phyloP scores from a whole-genome alignment of 2,329 filamentous ascomycete genomes.

The Diaporthe sp. region DNA sequence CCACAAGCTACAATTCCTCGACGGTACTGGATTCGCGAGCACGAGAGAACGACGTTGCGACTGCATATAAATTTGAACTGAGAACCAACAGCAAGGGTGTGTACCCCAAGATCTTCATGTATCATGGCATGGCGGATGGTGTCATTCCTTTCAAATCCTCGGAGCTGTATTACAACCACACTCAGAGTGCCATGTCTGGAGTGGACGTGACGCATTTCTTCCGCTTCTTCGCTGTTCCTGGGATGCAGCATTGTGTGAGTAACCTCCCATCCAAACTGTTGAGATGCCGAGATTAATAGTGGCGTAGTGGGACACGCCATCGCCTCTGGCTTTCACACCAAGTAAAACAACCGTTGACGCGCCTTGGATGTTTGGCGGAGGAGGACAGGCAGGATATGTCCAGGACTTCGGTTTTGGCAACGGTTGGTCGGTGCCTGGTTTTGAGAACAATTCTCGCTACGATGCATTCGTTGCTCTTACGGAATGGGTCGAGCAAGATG shows the following conservation, averaged over 20 bases:
- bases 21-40: slow-evolving; percentile 24
- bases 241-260: slow-evolving; percentile 56
- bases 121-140: slow-evolving; percentile 59
- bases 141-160: slow-evolving; percentile 54
- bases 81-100: slow-evolving; percentile 56
- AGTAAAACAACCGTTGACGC: slow-evolving; percentile 43
- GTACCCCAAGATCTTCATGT: slow-evolving; percentile 57
- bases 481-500: slow-evolving; percentile 42
- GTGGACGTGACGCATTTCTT: slow-evolving; percentile 55
- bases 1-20: slow-evolving; percentile 47
- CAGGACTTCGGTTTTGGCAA: slow-evolving; percentile 37
- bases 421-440: slow-evolving; percentile 42
- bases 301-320: slow-evolving; percentile 22
- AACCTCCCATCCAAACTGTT: neutral
- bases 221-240: slow-evolving; percentile 61
- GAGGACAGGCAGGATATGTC: slow-evolving; percentile 44
- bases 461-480: slow-evolving; percentile 44
- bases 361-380: slow-evolving; percentile 50
- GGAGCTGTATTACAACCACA: slow-evolving; percentile 50
- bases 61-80: slow-evolving; percentile 51
- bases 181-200: slow-evolving; percentile 44
- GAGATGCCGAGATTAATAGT: neutral
- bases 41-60: slow-evolving; percentile 45
- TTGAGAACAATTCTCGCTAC: slow-evolving; percentile 48
- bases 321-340: slow-evolving; percentile 21